Percentiles rank a stretch among this genome's conserved stretches.
Evolutionary conservation across 108 stramenopile genomes (phyloP).

Genomic region (Nannochloropsis gaditana): DNA sequence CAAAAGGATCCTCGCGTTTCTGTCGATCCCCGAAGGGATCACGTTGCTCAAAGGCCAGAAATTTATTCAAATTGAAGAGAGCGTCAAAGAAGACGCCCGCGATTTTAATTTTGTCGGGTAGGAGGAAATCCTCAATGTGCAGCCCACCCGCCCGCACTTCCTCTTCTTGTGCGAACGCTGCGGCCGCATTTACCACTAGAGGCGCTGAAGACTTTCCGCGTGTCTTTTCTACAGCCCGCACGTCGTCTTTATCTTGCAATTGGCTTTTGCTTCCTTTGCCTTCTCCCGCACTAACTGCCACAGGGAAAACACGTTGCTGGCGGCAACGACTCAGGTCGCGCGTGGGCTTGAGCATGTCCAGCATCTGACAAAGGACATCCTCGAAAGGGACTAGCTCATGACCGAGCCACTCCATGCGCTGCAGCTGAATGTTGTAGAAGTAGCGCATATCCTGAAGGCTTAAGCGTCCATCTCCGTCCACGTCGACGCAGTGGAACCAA

Average conservation of each 20-base stretch:
- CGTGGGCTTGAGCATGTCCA: slow-evolving; percentile 83
- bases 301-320: not conserved
- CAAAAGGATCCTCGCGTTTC: slow-evolving; percentile 84
- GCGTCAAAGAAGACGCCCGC: slow-evolving; percentile 93
- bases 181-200: not conserved
- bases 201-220: not conserved
- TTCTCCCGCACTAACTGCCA: not conserved
- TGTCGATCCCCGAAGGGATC: slow-evolving; percentile 78
- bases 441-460: slow-evolving; percentile 90
- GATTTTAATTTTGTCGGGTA: slow-evolving; percentile 72
- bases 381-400: slow-evolving; percentile 92
- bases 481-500: slow-evolving; percentile 93
- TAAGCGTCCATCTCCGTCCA: slow-evolving; percentile 87
- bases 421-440: slow-evolving; percentile 58
- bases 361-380: slow-evolving; percentile 97
- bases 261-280: not conserved
- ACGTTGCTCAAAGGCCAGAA: slow-evolving; percentile 86
- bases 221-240: not conserved
- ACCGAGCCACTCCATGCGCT: slow-evolving; percentile 93
- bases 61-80: slow-evolving; percentile 96
- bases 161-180: slow-evolving; percentile 4
- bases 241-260: not conserved
- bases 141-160: slow-evolving; percentile 38
- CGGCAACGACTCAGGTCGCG: slow-evolving; percentile 3
- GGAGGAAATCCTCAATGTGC: slow-evolving; percentile 75